Evolutionary conservation across 495 filamentous ascomycete species (phyloP), one percentile per base, ranked within the genome.

Genomic region (Aeminium ludgeri): DNA sequence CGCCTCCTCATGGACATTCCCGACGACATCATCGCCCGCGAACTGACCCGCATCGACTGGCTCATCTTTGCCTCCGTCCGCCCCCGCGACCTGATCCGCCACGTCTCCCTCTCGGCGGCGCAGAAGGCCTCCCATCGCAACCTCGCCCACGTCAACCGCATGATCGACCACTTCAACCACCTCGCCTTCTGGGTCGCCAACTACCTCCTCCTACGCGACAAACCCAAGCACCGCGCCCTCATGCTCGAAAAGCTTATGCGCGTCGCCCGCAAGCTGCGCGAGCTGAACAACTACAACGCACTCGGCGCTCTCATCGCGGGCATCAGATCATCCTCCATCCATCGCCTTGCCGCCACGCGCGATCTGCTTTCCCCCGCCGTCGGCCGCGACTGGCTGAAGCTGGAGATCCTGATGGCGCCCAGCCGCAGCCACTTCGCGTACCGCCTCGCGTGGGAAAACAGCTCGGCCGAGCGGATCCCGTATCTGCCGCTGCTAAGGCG

Each of bases 121-220:
- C 31, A 40, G 27, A 40, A 40, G 16, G 46, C 38, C 3, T 18
- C 12, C 25, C 43, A 36, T 35, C 43, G 36, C 32, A 80, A 75
- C 55, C 64, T 95, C 48, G 71, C 76, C 44, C 80, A 91, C 53
- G 84, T 96, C 45, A 86, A 86, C 50, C 80, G 83, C 29, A 89
- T 93, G 82, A 84, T 92, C 52, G 73, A 75, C 36, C 86, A 95
- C 52, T 96, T 97, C 67, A 96, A 96, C 56, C 86, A 94, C 52
- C 65, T 96, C 43, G 86, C 91, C 2, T 79, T 74, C 47, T 91
- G 87, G 67, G 85, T 93, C 28, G 70, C 82, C 25, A 93, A 86
- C 57, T 81, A 93, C 66, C 75, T 96, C 41, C 70, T 97, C 6
- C 73, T 96, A 46, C 76, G 87, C 38, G 86, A 95, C 51, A 97